Evolutionary conservation across 1,284 basidiomycete genomes (phyloP).

Genomic region (Athelia psychrophila): DNA sequence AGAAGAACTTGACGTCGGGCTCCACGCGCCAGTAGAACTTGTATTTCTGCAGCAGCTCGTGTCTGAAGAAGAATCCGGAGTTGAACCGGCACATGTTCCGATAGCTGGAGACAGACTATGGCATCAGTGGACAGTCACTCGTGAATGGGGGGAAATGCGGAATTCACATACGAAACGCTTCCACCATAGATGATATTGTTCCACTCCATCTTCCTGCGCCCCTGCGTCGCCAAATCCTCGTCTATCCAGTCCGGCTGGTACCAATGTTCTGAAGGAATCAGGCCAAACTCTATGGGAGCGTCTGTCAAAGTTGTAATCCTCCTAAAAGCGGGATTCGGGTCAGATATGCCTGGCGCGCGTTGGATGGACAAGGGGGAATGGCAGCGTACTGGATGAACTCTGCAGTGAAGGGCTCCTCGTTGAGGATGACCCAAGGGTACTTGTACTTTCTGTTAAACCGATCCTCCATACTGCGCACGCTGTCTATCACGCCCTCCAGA

Average conservation of each 20-base stretch:
- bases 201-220: slow-evolving; percentile 56
- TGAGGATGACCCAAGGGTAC: slow-evolving; percentile 74
- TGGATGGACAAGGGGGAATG: slow-evolving; percentile 3
- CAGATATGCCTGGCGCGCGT: slow-evolving; percentile 2
- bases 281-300: slow-evolving; percentile 63
- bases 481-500: slow-evolving; percentile 51
- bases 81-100: slow-evolving; percentile 85
- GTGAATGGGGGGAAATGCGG: slow-evolving; percentile 21
- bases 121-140: slow-evolving; percentile 8
- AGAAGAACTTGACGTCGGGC: slow-evolving; percentile 77
- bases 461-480: slow-evolving; percentile 53
- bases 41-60: slow-evolving; percentile 67
- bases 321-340: slow-evolving; percentile 31
- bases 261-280: slow-evolving; percentile 76
- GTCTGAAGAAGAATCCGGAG: slow-evolving; percentile 82
- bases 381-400: slow-evolving; percentile 61
- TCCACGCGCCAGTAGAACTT: slow-evolving; percentile 87
- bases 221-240: slow-evolving; percentile 55
- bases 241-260: slow-evolving; percentile 81
- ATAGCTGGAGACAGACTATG: slow-evolving; percentile 38
- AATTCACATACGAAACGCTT: slow-evolving; percentile 38
- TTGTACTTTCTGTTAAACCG: slow-evolving; percentile 61
- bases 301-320: slow-evolving; percentile 55
- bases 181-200: slow-evolving; percentile 73
- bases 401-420: slow-evolving; percentile 67